phyloP scores from a whole-genome alignment of 2,329 filamentous ascomycete genomes.

The Scytalidium sp. region DNA sequence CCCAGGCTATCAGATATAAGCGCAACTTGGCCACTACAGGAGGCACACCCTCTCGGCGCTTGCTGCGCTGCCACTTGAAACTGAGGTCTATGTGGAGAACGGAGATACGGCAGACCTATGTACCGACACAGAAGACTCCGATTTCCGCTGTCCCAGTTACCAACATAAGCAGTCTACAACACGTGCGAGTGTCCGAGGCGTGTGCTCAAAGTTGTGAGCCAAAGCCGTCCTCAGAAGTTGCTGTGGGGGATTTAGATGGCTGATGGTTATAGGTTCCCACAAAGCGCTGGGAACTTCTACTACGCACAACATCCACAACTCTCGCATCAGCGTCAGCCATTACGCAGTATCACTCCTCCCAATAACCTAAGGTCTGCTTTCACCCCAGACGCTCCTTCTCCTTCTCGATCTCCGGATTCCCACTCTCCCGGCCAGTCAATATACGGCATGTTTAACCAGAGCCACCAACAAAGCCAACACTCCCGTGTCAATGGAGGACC shows the following conservation, averaged over 20 bases:
- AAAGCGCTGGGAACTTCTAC: constrained; percentile 55
- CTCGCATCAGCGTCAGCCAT: constrained; percentile 31
- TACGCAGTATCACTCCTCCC: constrained; percentile 39
- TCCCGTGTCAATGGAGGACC: constrained; percentile 72
- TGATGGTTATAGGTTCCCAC: constrained; percentile 64
- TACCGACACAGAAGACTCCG: constrained; percentile 30
- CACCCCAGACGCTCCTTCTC: constrained; percentile 47
- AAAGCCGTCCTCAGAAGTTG: constrained; percentile 17
- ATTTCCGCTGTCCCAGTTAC: constrained; percentile 23
- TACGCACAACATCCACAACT: constrained; percentile 42
- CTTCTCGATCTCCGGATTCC: constrained; percentile 51
- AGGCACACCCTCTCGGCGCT: not conserved
- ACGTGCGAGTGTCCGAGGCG: constrained; percentile 10
- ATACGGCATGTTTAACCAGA: constrained; percentile 69
- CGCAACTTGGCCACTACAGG: not conserved
- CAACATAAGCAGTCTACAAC: constrained; percentile 17
- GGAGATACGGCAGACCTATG: constrained; percentile 25
- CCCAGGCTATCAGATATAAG: not conserved
- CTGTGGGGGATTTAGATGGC: constrained; percentile 55
- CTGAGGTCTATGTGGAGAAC: constrained; percentile 3
- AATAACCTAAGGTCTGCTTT: constrained; percentile 37
- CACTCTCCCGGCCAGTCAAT: constrained; percentile 30
- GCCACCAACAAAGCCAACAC: constrained; percentile 68
- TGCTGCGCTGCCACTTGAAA: not conserved
- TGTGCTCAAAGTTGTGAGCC: constrained; percentile 20